Base-by-base conservation (phyloP, 2,329 filamentous ascomycete species). In the Tolypocladium amazonense region DNA sequence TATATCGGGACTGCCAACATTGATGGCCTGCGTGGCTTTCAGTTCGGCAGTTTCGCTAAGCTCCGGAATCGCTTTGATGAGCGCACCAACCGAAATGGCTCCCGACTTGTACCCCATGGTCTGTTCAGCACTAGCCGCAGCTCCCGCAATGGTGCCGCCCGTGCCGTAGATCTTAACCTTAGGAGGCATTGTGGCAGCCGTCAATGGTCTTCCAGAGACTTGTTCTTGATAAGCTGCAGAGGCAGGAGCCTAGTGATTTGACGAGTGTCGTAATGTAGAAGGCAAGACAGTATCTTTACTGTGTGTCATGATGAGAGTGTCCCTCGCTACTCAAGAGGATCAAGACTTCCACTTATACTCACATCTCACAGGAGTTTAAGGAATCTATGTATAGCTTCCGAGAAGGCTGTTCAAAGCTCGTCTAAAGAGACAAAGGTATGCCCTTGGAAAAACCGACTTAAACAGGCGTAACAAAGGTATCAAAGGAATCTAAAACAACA, bases 91-190 rank as follows among this genome's bases (percentile, higher is more conserved):
- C 5, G 79, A 77, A 9, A 83, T 70, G 0, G 72, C 72, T 30
- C 74, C 77, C 18, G 75, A 68, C 60, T 70, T 61, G 67, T 79
- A 79, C 12, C 75, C 74, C 2, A 74, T 74, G 0, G 76, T 78
- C 62, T 81, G 77, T 23, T 75, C 77, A 30, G 76, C 76, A 43
- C 74, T 77, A n/a, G 68, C 69, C 1, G 77, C 79, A 61, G 77
- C 75, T 2, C 80, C 81, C 18, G 83, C 83, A 56, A 86, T 86
- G 12, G 83, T 86, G 41, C 83, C 83, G 20, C 82, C 82, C 7
- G 79, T 83, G 7, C 77, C 78, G 63, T 81, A 82, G 62, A 84
- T 81, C 61, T 80, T 84, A 57, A 85, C 72, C 65, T 83, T 83
- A 12, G 80, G 81, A 0, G 33, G 30, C 56, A 52, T 55, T 18